Conservation (phyloP, 208 protist genomes). For the Acanthamoeba lenticulata region DNA sequence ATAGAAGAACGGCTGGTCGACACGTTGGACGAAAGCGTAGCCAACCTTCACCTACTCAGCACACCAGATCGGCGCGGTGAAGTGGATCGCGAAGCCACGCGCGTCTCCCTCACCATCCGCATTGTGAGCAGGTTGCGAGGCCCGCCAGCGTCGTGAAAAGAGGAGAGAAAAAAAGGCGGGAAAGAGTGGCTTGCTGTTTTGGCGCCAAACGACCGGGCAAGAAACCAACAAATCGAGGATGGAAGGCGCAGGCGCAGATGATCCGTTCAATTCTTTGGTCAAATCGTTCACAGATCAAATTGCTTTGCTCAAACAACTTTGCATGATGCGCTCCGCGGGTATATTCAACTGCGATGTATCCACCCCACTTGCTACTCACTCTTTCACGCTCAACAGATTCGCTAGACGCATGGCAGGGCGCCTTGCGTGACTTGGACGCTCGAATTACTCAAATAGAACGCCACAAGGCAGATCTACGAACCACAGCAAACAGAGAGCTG, state of each 20-base stretch:
- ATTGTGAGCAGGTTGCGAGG: not conserved
- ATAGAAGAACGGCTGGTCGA: conserved; percentile 1
- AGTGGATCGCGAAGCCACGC: not conserved
- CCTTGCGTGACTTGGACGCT: not conserved
- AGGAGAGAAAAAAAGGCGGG: not conserved
- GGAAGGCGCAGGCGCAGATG: not conserved
- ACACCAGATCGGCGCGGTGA: not conserved
- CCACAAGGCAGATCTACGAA: not conserved
- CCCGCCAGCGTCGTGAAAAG: not conserved
- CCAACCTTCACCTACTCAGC: conserved; percentile 1
- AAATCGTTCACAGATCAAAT: not conserved
- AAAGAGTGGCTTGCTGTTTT: not conserved
- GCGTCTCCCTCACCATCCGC: not conserved
- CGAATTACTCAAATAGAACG: not conserved
- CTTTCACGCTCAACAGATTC: not conserved
- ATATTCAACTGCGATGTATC: not conserved
- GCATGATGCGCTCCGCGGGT: not conserved
- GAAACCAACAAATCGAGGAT: not conserved
- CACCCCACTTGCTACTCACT: not conserved
- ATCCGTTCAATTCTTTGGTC: not conserved
- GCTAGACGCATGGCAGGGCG: not conserved
- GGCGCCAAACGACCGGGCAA: not conserved
- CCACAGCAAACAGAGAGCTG: not conserved
- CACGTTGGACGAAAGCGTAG: not conserved
- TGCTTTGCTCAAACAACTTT: not conserved